A percentile compares a stretch with the other conserved stretches of the same genome.
phyloP scores from a whole-genome alignment of 139 green algal genomes.

The Chlamydomonas schloesseri region DNA sequence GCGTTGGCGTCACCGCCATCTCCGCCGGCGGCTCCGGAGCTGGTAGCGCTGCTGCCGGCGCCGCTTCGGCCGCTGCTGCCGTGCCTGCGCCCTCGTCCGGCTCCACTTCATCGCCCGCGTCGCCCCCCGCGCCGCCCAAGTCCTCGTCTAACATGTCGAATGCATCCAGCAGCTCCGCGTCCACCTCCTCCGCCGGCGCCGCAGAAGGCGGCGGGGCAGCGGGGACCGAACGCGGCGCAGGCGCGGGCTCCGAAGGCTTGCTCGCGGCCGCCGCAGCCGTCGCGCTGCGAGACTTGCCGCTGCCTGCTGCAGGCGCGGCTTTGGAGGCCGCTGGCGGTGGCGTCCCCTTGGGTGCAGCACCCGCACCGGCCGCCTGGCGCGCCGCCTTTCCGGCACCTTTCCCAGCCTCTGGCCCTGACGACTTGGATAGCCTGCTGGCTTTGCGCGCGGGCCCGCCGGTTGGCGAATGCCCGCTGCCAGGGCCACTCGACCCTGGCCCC shows the following conservation, averaged over 20 bases:
- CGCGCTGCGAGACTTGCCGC: not conserved
- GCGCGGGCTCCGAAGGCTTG: no score
- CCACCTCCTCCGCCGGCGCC: constrained; percentile 1
- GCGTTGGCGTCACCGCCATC: not conserved
- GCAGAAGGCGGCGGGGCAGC: not conserved
- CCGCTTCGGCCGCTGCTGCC: not conserved
- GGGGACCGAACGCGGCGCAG: not conserved
- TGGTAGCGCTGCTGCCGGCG: not conserved
- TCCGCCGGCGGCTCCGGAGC: not conserved
- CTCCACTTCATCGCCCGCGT: not conserved
- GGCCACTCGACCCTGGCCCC: not conserved
- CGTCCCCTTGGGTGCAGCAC: constrained; percentile 51
- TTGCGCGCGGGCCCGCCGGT: not conserved
- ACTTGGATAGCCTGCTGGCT: not conserved
- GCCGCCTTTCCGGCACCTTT: not conserved
- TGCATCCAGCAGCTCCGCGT: constrained; percentile 17
- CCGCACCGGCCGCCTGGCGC: constrained; percentile 43
- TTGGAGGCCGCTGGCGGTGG: not conserved
- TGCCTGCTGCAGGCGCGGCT: no score
- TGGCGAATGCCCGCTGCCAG: not conserved
- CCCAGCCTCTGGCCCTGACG: not conserved
- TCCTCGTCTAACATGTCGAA: constrained; percentile 16
- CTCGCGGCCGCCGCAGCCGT: no score
- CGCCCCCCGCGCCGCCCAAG: not conserved
- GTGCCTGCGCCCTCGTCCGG: not conserved